A percentile compares a stretch with the other conserved stretches of the same genome.
phyloP scores from a whole-genome alignment of 2,329 filamentous ascomycete genomes.

The Ascochyta clinopodiicola region DNA sequence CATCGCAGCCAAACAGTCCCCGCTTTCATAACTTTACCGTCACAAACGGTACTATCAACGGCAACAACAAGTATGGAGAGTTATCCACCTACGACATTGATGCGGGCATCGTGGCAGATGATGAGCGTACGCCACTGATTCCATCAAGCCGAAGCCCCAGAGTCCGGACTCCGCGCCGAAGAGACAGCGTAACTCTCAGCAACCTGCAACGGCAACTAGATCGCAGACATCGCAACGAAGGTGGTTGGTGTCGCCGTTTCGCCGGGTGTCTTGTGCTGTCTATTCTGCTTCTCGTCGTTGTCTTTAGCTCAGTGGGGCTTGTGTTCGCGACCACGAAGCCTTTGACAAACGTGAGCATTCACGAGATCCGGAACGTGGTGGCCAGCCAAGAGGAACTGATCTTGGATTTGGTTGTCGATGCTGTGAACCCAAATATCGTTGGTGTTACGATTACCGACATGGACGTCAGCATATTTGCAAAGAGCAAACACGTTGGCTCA shows the following conservation, averaged over 20 bases:
- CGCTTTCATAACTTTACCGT: constrained; percentile 57
- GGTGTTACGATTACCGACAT: constrained; percentile 84
- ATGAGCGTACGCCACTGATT: constrained; percentile 86
- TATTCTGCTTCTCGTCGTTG: constrained; percentile 78
- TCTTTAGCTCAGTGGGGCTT: constrained; percentile 86
- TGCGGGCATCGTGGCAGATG: constrained; percentile 78
- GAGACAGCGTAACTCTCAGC: constrained; percentile 60
- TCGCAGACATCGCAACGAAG: constrained; percentile 62
- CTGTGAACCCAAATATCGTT: constrained; percentile 91
- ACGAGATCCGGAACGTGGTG: constrained; percentile 85
- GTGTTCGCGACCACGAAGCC: constrained; percentile 92
- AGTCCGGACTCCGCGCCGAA: constrained; percentile 55
- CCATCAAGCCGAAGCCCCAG: constrained; percentile 67
- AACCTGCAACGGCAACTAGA: constrained; percentile 67
- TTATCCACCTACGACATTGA: constrained; percentile 80
- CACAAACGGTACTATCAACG: constrained; percentile 38
- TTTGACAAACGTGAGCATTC: constrained; percentile 77
- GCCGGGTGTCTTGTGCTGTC: constrained; percentile 88
- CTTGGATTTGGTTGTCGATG: constrained; percentile 86
- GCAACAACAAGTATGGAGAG: constrained; percentile 65
- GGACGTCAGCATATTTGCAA: constrained; percentile 92
- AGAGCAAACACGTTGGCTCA: constrained; percentile 83
- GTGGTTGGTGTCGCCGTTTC: constrained; percentile 72
- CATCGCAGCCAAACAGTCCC: constrained; percentile 73
- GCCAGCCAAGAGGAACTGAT: constrained; percentile 95